Percentiles rank a stretch among this genome's conserved stretches.
phyloP scores from a whole-genome alignment of 495 filamentous ascomycete genomes.

The Penicillium coffeae region DNA sequence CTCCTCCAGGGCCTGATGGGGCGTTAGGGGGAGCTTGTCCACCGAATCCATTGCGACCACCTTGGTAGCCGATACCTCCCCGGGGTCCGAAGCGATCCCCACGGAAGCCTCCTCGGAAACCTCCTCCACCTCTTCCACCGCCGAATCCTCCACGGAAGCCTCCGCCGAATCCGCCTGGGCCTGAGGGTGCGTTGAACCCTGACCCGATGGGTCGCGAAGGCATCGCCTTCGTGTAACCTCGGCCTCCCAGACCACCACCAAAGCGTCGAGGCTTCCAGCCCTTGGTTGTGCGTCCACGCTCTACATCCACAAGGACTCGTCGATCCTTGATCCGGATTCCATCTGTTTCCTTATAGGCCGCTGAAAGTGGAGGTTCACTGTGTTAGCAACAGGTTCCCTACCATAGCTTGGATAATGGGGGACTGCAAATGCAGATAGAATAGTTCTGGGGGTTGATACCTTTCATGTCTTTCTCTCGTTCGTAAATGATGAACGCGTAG shows the following conservation, averaged over 20 bases:
- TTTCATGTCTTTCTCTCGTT: slow-evolving; percentile 99
- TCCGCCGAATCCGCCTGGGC: slow-evolving; percentile 56
- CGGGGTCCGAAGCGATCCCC: slow-evolving; percentile 62
- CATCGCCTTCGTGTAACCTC: slow-evolving; percentile 84
- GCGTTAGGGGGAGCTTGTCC: slow-evolving; percentile 71
- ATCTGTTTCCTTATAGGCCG: slow-evolving; percentile 83
- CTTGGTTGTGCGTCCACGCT: slow-evolving; percentile 90
- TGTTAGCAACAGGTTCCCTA: slow-evolving; percentile 32
- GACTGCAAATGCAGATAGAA: slow-evolving; percentile 3
- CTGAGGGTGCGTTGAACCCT: slow-evolving; percentile 57
- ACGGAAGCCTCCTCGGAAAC: slow-evolving; percentile 55
- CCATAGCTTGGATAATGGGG: slow-evolving; percentile 2
- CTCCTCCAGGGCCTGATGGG: slow-evolving; percentile 73
- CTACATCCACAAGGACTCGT: slow-evolving; percentile 89
- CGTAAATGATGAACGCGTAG: slow-evolving; percentile 96
- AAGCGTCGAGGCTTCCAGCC: slow-evolving; percentile 92
- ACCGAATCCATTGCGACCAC: slow-evolving; percentile 55
- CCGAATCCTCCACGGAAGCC: slow-evolving; percentile 63
- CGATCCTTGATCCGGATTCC: slow-evolving; percentile 89
- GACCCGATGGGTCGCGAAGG: slow-evolving; percentile 65
- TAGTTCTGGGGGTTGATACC: slow-evolving; percentile 61
- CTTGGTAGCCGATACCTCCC: slow-evolving; percentile 58
- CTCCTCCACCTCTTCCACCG: slow-evolving; percentile 23
- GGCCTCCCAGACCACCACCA: slow-evolving; percentile 87
- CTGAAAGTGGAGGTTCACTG: slow-evolving; percentile 38